Evolutionary conservation across 352 stramenopile genomes (phyloP), one percentile per base, ranked within the genome.

Genomic region (Globisporangium irregulare): DNA sequence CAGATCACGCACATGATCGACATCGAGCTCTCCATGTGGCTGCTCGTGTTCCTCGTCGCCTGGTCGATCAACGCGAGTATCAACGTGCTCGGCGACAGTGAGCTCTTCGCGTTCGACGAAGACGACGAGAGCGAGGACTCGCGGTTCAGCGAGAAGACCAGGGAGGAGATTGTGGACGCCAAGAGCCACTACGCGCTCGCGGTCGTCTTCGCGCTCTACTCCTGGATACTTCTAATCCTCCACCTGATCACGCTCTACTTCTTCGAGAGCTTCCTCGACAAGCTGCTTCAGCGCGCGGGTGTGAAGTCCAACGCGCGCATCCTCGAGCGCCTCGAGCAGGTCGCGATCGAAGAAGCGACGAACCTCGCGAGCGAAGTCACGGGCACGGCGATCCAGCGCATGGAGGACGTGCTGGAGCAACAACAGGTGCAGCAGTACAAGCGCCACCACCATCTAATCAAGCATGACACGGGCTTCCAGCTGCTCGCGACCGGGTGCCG

Each of bases 1-100:
- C 85, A 93, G 64, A 90, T 93, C 65, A 84, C 77, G 12, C 75
- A 93, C 67, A 85, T 93, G 76, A 90, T 93, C 54, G 84, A 93
- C 43, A 79, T 93, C 6, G 70, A 91, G 34, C 73, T 89, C 15
- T 78, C 78, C 7, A 90, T 79, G 73, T 93, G 80, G 82, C n/a
- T 89, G 0, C 29, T 89, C 5, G 65, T 91, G 8, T 71, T 91
- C 0, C 38, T 66, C 22, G 71, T 87, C 9, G 77, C 78, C 0
- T 91, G 80, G 77, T 63, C 29, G 0, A 67, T 88, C 60, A 75
- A 82, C 22, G 66, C 66, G 50, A 74, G 71, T 0, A 60, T 73
- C 8, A 56, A 73, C 6, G 12, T 24, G 9, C 24, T 78, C 1
- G 29, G 75, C 5, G 4, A 82, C 15, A 59, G 51, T 58, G 18